Conservation (phyloP, 1,284 basidiomycete genomes). For the Ceratobasidium papillatum region DNA sequence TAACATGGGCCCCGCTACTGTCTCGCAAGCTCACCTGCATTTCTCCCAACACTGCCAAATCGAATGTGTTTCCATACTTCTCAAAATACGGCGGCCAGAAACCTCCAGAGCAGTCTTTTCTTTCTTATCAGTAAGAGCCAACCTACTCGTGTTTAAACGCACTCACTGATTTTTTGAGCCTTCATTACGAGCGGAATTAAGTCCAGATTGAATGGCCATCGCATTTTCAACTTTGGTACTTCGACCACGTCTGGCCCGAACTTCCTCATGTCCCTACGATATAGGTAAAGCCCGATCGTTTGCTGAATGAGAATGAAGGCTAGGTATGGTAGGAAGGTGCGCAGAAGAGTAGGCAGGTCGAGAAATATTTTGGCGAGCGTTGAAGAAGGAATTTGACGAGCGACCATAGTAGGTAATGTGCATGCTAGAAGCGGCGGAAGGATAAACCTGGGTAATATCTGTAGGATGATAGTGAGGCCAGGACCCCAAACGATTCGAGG, state of each 20-base stretch:
- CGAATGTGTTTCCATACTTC: not conserved
- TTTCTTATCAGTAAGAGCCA: not conserved
- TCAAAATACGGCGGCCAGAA: not conserved
- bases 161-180: slow-evolving; percentile 10
- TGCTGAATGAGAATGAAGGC: not conserved
- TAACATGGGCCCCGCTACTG: too few species aligned
- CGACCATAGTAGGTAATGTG: slow-evolving; percentile 1
- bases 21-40: not conserved
- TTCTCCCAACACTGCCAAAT: not conserved
- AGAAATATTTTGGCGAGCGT: not conserved
- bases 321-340: not conserved
- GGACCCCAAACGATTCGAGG: slow-evolving; percentile 20
- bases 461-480: slow-evolving; percentile 9
- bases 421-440: not conserved
- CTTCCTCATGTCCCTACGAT: not conserved
- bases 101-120: slow-evolving; percentile 11
- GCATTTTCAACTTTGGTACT: not conserved
- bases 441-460: not conserved
- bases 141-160: too few species aligned
- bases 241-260: slow-evolving; percentile 11
- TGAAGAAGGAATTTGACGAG: not conserved
- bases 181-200: slow-evolving; percentile 8
- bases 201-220: slow-evolving; percentile 21
- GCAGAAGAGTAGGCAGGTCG: not conserved
- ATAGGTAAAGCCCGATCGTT: not conserved